A percentile compares a stretch with the other conserved stretches of the same genome.
These are phyloP conservation scores for Rheum nobile DNA, from an alignment of 148 eudicot genomes.

Conservation along the genomic window DNA sequence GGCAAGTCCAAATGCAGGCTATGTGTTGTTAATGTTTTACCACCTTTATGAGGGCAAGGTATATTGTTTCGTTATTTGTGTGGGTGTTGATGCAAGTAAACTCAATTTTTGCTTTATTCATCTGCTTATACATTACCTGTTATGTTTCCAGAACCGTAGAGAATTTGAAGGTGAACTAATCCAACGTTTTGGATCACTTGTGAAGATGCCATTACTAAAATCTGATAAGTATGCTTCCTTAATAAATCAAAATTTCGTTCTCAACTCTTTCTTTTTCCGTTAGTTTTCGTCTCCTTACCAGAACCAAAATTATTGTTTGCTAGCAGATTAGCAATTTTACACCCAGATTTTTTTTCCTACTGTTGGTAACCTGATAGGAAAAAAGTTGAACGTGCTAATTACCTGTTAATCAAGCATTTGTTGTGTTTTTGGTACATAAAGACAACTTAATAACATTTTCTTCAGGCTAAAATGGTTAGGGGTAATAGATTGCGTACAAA, in stretches of 20 bases:
- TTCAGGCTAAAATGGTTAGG: background rate
- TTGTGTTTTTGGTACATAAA: too few relatives aligned
- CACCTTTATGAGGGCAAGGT: slow-evolving; percentile 87
- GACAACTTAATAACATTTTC: too few relatives aligned
- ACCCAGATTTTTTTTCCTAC: too few relatives aligned
- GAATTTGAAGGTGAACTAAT: slow-evolving; percentile 85
- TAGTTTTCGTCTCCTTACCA: too few relatives aligned
- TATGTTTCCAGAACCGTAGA: slow-evolving; percentile 43
- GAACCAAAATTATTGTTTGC: background rate
- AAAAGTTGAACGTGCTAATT: too few relatives aligned
- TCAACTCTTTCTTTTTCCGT: background rate
- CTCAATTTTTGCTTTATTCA: background rate
- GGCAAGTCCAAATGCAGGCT: slow-evolving; percentile 72
- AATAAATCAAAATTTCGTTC: background rate
- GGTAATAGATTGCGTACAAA: background rate
- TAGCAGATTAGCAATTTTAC: background rate
- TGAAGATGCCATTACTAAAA: slow-evolving; percentile 76
- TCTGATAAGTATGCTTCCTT: slow-evolving; percentile 41
- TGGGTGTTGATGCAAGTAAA: background rate
- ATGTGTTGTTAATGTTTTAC: slow-evolving; percentile 81
- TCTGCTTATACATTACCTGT: slow-evolving; percentile 1
- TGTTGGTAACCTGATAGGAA: too few relatives aligned
- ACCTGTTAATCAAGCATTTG: too few relatives aligned
- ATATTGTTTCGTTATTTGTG: slow-evolving; percentile 4
- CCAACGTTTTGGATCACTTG: slow-evolving; percentile 88